Percentiles rank a stretch among this genome's conserved stretches.
Evolutionary conservation across 495 filamentous ascomycete species (phyloP).

Genomic region (Tuber microsphaerosporum): DNA sequence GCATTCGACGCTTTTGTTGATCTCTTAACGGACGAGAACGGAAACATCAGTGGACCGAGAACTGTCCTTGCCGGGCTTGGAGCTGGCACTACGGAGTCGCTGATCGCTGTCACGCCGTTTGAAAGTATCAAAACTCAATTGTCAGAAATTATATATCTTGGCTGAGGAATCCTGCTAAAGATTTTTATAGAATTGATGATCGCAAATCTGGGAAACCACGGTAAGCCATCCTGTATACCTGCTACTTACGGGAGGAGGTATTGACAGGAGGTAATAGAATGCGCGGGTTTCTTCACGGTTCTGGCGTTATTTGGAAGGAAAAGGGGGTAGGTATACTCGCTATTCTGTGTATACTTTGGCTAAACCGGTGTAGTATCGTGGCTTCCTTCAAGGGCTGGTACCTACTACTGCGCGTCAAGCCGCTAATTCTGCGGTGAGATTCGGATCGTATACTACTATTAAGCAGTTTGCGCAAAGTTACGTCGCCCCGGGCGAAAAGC

Average conservation of each 20-base stretch:
- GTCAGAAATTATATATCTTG: constrained; percentile 44
- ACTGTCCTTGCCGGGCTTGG: constrained; percentile 93
- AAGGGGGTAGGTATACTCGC: constrained; percentile 49
- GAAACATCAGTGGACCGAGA: constrained; percentile 80
- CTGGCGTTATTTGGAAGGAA: constrained; percentile 76
- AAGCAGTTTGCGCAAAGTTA: constrained; percentile 89
- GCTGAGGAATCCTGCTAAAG: constrained; percentile 9
- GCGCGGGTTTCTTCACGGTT: constrained; percentile 86
- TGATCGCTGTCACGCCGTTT: constrained; percentile 91
- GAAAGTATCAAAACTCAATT: constrained; percentile 96
- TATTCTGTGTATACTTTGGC: background rate
- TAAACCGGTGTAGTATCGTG: constrained; percentile 46
- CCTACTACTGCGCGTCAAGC: constrained; percentile 91
- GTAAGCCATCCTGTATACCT: constrained; percentile 19
- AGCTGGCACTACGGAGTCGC: constrained; percentile 85
- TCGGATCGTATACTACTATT: constrained; percentile 80
- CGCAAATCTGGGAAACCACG: constrained; percentile 64
- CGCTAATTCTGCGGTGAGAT: constrained; percentile 84
- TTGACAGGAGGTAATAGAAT: constrained; percentile 48
- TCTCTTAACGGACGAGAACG: constrained; percentile 71
- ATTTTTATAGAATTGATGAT: constrained; percentile 70
- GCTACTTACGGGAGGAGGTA: background rate
- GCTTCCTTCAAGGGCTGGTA: constrained; percentile 94
- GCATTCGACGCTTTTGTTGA: constrained; percentile 90
- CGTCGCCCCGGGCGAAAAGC: constrained; percentile 87